phyloP scores from a whole-genome alignment of 2,329 filamentous ascomycete species.

The Neofusicoccum parvum region DNA sequence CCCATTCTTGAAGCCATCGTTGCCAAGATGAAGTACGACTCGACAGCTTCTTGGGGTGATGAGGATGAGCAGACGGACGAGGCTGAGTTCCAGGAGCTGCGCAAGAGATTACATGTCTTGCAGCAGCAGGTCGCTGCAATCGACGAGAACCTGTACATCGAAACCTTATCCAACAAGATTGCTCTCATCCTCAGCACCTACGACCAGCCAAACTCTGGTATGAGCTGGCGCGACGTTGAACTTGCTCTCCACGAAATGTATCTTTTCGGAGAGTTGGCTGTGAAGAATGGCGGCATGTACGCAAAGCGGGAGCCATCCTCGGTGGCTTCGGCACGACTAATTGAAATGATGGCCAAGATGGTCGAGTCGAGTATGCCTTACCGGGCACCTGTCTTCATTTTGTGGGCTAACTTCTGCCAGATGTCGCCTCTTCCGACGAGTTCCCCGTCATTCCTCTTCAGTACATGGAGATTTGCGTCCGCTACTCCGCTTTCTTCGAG shows the following conservation, averaged over 20 bases:
- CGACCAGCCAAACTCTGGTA: conserved; percentile 60
- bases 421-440: conserved; percentile 73
- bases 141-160: conserved; percentile 84
- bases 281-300: conserved; percentile 84
- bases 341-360: conserved; percentile 95
- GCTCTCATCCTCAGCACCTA: conserved; percentile 73
- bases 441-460: conserved; percentile 92
- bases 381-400: neutral
- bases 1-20: conserved; percentile 91
- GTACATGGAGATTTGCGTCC: conserved; percentile 98
- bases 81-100: conserved; percentile 93
- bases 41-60: conserved; percentile 89
- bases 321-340: conserved; percentile 76
- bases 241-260: conserved; percentile 94
- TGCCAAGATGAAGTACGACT: conserved; percentile 95
- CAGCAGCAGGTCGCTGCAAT: conserved; percentile 92
- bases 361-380: conserved; percentile 75
- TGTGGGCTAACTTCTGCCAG: conserved; percentile 45
- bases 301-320: conserved; percentile 80
- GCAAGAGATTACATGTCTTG: conserved; percentile 84
- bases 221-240: conserved; percentile 95
- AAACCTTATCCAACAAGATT: conserved; percentile 86
- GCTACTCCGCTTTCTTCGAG: conserved; percentile 92
- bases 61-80: conserved; percentile 96
- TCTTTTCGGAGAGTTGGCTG: conserved; percentile 90